Percentiles rank a stretch among this genome's conserved stretches.
Evolutionary conservation across 768 basidiomycete species (phyloP).

Genomic region (Lepiota subincarnata): DNA sequence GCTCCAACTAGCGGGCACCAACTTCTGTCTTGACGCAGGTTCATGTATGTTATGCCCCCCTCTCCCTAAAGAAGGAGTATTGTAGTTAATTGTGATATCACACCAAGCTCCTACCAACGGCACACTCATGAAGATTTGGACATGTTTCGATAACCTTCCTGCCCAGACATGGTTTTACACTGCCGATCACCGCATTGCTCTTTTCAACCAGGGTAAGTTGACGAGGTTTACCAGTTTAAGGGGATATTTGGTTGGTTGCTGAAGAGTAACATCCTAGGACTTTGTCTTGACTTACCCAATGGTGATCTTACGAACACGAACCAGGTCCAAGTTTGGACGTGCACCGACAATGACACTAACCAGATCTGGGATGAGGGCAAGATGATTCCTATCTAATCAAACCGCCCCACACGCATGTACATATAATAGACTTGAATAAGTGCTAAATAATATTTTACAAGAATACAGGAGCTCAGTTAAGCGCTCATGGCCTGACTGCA

Average conservation of each 20-base stretch:
- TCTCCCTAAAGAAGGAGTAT: not conserved
- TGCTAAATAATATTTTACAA: too few species aligned
- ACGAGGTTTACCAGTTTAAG: too few species aligned
- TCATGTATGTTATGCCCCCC: slow-evolving; percentile 13
- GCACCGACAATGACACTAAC: slow-evolving; percentile 16
- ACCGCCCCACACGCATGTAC: too few species aligned
- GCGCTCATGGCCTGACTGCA: too few species aligned
- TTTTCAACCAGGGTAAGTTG: slow-evolving; percentile 5
- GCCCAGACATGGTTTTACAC: slow-evolving; percentile 18
- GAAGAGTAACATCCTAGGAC: slow-evolving; percentile 4
- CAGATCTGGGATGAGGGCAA: slow-evolving; percentile 16
- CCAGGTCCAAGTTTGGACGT: slow-evolving; percentile 21
- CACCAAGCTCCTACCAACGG: slow-evolving; percentile 13
- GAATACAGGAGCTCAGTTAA: too few species aligned
- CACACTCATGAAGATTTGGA: slow-evolving; percentile 19
- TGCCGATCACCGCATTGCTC: slow-evolving; percentile 10
- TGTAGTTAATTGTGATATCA: not conserved
- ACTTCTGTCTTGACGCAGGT: slow-evolving; percentile 26
- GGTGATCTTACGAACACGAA: slow-evolving; percentile 17
- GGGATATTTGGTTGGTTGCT: too few species aligned
- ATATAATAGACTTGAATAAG: too few species aligned
- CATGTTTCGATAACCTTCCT: slow-evolving; percentile 18
- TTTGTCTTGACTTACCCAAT: slow-evolving; percentile 19
- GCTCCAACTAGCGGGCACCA: slow-evolving; percentile 19
- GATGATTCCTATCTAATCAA: too few species aligned